phyloP scores from a whole-genome alignment of 495 filamentous ascomycete species.

The Penicillium cataractarum region DNA sequence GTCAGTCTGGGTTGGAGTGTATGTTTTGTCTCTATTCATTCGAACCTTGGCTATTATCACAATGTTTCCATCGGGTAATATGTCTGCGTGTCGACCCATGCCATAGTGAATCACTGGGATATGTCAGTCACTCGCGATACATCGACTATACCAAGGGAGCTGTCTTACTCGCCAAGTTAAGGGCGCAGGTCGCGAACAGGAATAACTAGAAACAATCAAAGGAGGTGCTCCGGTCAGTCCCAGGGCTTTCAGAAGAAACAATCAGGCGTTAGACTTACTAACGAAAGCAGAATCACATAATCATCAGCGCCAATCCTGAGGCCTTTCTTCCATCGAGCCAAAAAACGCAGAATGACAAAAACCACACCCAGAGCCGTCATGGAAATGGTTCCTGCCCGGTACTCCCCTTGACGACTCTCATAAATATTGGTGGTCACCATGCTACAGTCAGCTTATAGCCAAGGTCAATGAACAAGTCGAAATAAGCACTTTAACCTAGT shows the following conservation, averaged over 20 bases:
- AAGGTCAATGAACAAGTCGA: background rate
- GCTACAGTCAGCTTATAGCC: background rate
- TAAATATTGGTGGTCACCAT: background rate
- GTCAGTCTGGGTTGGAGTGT: background rate
- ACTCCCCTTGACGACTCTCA: slow-evolving; percentile 15
- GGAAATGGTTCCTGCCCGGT: slow-evolving; percentile 14
- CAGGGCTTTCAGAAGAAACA: background rate
- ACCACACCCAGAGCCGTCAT: slow-evolving; percentile 19
- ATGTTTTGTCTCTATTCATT: background rate
- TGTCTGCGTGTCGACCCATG: slow-evolving; percentile 17
- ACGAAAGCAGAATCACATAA: slow-evolving; percentile 14
- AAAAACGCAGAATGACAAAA: slow-evolving; percentile 20
- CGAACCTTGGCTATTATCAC: slow-evolving; percentile 19
- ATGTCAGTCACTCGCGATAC: background rate
- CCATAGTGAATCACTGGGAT: slow-evolving; percentile 20
- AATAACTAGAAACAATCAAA: background rate
- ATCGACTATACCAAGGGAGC: background rate
- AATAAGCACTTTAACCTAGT: background rate
- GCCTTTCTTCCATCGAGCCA: slow-evolving; percentile 13
- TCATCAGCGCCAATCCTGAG: slow-evolving; percentile 12
- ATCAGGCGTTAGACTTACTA: slow-evolving; percentile 5
- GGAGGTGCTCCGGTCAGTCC: background rate
- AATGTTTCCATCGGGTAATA: slow-evolving; percentile 5
- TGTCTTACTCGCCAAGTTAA: slow-evolving; percentile 7
- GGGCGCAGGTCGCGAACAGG: slow-evolving; percentile 2